Evolutionary conservation across 2,329 filamentous ascomycete species (phyloP), one percentile per base, ranked within the genome.

Genomic region (Ophiocordyceps australis): DNA sequence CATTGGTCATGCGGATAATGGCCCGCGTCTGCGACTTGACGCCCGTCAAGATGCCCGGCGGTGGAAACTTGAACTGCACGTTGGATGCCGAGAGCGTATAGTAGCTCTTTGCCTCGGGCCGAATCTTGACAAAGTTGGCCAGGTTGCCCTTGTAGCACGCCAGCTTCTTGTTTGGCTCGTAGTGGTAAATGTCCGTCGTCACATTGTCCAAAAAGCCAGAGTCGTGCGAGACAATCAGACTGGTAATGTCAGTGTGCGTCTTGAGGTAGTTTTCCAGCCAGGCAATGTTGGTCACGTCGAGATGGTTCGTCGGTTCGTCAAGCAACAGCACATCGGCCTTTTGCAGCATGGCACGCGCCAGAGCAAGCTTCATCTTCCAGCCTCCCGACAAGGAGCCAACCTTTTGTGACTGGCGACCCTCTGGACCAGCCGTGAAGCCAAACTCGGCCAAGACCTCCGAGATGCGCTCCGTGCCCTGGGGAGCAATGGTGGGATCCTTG

Each of bases 351-450:
- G 89, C 89, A 42, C 89, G 73, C 27, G 89, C 89, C 50, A 98
- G 57, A 37, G 89, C 89, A 33, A 98, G 61, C 72, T 98, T 98
- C 89, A 98, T 98, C 69, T 95, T 95, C 89, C 89, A 98, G 47
- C 89, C 89, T 55, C 89, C 89, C 22, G 89, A 95, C 19, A 98
- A 58, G 13, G 86, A 94, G 39, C 89, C 89, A 31, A 98, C 89
- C 41, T 77, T 80, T 48, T 94, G 73, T 5, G 74, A 66, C 52
- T 95, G 89, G 32, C 82, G 73, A 31, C 86, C 89, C 37, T 89
- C 79, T 1, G 83, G 82, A 3, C 86, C 86, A 33, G 79, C 55
- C 14, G 80, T 91, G 57, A 98, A 98, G 22, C 91, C 91, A 42
- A 98, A 89, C 49, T 95, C 85, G 25, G 73, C 65, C 33, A 98